These are phyloP conservation scores for Claviceps humidiphila DNA, from an alignment of 2,329 filamentous ascomycete species.

Conservation along the genomic window DNA sequence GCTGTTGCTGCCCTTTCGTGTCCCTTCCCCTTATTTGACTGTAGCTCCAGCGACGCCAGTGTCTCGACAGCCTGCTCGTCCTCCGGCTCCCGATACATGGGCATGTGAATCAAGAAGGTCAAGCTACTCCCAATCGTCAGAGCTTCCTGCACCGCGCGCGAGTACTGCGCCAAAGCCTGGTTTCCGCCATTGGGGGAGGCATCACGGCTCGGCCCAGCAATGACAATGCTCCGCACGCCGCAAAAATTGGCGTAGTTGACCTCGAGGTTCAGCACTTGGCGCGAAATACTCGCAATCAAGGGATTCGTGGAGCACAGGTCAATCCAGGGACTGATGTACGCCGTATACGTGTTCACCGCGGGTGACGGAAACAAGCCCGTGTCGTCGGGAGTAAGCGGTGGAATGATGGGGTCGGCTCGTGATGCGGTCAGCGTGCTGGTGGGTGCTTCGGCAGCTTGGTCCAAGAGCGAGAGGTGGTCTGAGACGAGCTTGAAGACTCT, in stretches of 20 bases:
- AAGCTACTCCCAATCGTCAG: slow-evolving; percentile 62
- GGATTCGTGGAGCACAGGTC: slow-evolving; percentile 76
- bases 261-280: slow-evolving; percentile 81
- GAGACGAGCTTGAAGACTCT: slow-evolving; percentile 52
- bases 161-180: slow-evolving; percentile 58
- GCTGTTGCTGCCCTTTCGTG: slow-evolving; percentile 13
- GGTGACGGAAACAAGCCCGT: slow-evolving; percentile 58
- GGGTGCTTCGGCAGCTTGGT: slow-evolving; percentile 23
- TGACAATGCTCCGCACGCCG: slow-evolving; percentile 68
- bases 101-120: slow-evolving; percentile 67
- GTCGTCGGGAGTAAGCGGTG: slow-evolving; percentile 66
- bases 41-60: slow-evolving; percentile 31
- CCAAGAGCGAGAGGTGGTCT: slow-evolving; percentile 35
- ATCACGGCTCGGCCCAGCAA: slow-evolving; percentile 62
- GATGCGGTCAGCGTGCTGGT: slow-evolving; percentile 31
- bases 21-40: slow-evolving; percentile 10
- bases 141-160: slow-evolving; percentile 69
- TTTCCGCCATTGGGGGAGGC: slow-evolving; percentile 37
- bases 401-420: slow-evolving; percentile 43
- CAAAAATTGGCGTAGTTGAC: slow-evolving; percentile 93
- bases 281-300: slow-evolving; percentile 70
- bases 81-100: slow-evolving; percentile 65
- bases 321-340: slow-evolving; percentile 81
- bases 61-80: slow-evolving; percentile 38
- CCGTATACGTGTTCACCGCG: slow-evolving; percentile 60